Percentiles rank a stretch among this genome's conserved stretches.
phyloP scores from a whole-genome alignment of 2,329 filamentous ascomycete genomes.

The Arthrinium phaeospermum region DNA sequence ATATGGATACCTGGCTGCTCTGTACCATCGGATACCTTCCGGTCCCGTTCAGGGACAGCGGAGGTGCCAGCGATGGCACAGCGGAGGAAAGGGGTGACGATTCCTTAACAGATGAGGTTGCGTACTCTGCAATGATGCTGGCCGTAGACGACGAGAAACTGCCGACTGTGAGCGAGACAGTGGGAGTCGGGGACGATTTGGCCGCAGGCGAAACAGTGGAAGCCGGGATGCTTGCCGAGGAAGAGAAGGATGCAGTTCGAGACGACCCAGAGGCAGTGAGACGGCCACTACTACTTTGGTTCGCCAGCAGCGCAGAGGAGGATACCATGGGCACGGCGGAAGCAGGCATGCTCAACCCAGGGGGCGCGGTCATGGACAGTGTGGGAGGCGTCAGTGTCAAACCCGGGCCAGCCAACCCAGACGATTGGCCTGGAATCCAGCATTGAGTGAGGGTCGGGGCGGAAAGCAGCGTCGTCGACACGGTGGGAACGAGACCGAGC shows the following conservation, averaged over 20 bases:
- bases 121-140: not conserved
- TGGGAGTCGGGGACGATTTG: not conserved
- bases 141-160: not conserved
- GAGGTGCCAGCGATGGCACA: not conserved
- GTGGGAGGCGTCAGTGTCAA: not conserved
- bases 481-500: constrained; percentile 48
- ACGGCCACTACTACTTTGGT: not conserved
- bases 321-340: not conserved
- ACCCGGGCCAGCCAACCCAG: not conserved
- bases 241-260: not conserved
- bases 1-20: not conserved
- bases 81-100: not conserved
- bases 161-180: not conserved
- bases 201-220: not conserved
- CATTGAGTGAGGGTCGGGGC: constrained; percentile 46
- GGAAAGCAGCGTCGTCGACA: constrained; percentile 47
- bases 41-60: not conserved
- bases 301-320: not conserved
- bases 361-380: not conserved
- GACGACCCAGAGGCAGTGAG: not conserved
- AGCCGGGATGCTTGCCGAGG: not conserved
- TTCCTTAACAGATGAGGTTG: not conserved
- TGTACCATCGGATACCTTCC: not conserved
- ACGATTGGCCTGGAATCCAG: constrained; percentile 10
- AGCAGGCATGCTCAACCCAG: not conserved